phyloP scores from a whole-genome alignment of 805 yeast species.

The Candida hungchunana region DNA sequence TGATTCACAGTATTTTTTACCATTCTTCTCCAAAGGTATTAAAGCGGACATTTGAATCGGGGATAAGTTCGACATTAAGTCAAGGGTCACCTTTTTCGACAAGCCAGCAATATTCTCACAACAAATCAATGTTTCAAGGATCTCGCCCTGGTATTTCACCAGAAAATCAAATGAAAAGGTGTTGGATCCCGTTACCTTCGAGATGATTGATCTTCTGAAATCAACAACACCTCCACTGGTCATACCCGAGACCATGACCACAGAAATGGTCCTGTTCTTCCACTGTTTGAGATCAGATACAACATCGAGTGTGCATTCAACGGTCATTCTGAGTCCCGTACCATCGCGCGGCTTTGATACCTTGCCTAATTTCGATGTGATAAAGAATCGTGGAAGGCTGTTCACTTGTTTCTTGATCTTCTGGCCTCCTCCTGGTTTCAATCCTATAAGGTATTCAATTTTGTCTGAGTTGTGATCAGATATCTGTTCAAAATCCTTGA shows the following conservation, averaged over 20 bases:
- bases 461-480: conserved; percentile 27
- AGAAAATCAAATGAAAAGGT: conserved; percentile 27
- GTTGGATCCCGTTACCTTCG: conserved; percentile 24
- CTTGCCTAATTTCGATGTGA: conserved; percentile 20
- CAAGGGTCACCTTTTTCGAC: conserved; percentile 11
- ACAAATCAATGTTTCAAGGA: conserved; percentile 28
- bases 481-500: conserved; percentile 32
- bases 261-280: conserved; percentile 31
- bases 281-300: conserved; percentile 18
- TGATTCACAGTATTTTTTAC: conserved; percentile 9
- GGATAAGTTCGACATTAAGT: conserved; percentile 2
- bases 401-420: conserved; percentile 33
- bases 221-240: conserved; percentile 37
- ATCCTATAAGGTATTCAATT: conserved; percentile 38
- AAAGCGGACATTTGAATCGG: background rate
- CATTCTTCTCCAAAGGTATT: conserved; percentile 2
- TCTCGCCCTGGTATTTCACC: conserved; percentile 19
- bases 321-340: conserved; percentile 4
- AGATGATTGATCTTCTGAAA: conserved; percentile 36
- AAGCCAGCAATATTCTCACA: conserved; percentile 39
- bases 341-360: conserved; percentile 8
- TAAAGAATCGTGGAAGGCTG: conserved; percentile 33
- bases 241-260: conserved; percentile 29
- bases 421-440: conserved; percentile 37
- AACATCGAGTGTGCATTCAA: conserved; percentile 1